Conservation (phyloP, 2,329 filamentous ascomycete genomes). For the Aspergillus ruber region DNA sequence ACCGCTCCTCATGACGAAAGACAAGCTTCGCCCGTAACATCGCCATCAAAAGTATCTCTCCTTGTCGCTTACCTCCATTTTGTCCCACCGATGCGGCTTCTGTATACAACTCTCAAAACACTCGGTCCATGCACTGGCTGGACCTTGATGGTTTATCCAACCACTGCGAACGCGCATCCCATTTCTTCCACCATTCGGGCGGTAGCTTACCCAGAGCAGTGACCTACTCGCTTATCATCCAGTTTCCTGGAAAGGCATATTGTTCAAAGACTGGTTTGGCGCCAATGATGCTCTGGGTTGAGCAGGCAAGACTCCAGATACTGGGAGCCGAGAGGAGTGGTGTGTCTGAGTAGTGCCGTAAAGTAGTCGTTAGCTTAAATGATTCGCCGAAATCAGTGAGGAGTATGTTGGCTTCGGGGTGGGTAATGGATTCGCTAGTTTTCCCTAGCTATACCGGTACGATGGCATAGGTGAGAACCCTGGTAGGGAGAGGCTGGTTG, state of each 20-base stretch:
- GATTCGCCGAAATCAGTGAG: constrained; percentile 21
- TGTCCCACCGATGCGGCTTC: not conserved
- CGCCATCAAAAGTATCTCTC: not conserved
- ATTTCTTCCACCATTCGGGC: constrained; percentile 16
- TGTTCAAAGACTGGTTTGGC: constrained; percentile 16
- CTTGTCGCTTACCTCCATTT: not conserved
- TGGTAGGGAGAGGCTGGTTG: constrained; percentile 7
- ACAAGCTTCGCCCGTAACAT: not conserved
- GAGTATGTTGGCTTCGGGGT: constrained; percentile 14
- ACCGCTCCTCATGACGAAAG: not conserved
- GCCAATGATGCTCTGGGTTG: constrained; percentile 29
- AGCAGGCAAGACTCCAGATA: constrained; percentile 20
- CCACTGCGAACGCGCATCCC: constrained; percentile 13
- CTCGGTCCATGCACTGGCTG: not conserved
- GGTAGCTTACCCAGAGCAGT: constrained; percentile 20
- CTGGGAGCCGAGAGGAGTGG: constrained; percentile 22
- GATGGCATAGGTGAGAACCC: constrained; percentile 13
- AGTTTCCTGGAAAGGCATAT: constrained; percentile 12
- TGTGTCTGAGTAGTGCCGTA: constrained; percentile 9
- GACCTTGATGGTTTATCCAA: constrained; percentile 4
- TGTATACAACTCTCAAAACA: not conserved
- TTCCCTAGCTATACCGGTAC: constrained; percentile 19
- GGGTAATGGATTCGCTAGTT: constrained; percentile 13
- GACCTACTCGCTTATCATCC: constrained; percentile 18
- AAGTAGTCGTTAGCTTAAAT: constrained; percentile 9